Evolutionary conservation across 495 filamentous ascomycete genomes (phyloP).

Genomic region (Beverwykella pulmonaria): DNA sequence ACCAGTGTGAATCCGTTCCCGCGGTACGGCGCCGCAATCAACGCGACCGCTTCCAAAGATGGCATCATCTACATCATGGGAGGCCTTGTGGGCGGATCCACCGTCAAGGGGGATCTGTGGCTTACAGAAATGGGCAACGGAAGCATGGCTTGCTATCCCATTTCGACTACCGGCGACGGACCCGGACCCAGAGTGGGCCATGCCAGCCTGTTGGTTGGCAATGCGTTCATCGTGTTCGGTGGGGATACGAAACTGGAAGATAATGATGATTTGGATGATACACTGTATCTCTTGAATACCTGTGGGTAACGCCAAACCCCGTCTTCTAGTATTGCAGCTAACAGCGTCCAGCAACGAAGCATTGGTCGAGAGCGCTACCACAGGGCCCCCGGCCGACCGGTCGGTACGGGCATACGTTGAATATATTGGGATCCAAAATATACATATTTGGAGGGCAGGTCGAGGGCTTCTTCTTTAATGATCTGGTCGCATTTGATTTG

Average conservation of each 20-base stretch:
- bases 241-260: conserved; percentile 98
- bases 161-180: conserved; percentile 88
- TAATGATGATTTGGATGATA: conserved; percentile 86
- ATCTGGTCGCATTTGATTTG: conserved; percentile 93
- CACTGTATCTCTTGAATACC: conserved; percentile 94
- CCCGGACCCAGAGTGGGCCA: conserved; percentile 96
- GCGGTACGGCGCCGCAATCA: conserved; percentile 95
- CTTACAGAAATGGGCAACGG: conserved; percentile 85
- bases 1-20: conserved; percentile 87
- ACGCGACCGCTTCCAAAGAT: conserved; percentile 89
- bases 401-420: conserved; percentile 94
- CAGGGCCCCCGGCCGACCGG: conserved; percentile 80
- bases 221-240: conserved; percentile 98
- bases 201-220: conserved; percentile 90
- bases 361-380: conserved; percentile 94
- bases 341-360: conserved; percentile 73
- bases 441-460: conserved; percentile 98
- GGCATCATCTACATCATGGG: conserved; percentile 98
- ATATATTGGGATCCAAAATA: conserved; percentile 93
- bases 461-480: conserved; percentile 97
- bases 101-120: conserved; percentile 96
- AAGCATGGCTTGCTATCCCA: conserved; percentile 87
- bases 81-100: conserved; percentile 88
- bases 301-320: conserved; percentile 62
- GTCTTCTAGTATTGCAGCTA: neutral